These are phyloP conservation scores for Tulasnella sp. DNA, from an alignment of 768 basidiomycete genomes.

Conservation along the genomic window DNA sequence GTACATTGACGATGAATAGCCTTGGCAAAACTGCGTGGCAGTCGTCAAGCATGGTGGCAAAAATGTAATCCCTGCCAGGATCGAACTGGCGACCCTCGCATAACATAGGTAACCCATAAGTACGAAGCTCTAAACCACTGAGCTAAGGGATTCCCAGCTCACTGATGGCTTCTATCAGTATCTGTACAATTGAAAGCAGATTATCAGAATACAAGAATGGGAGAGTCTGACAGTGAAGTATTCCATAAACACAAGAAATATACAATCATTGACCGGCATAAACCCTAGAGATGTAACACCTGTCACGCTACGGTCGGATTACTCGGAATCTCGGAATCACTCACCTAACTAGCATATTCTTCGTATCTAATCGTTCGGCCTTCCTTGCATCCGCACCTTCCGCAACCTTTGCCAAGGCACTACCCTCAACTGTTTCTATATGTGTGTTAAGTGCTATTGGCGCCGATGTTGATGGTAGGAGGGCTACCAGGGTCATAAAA, in stretches of 20 bases:
- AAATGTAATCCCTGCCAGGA: slow-evolving; percentile 1
- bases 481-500: slow-evolving; percentile 10
- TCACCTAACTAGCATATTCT: slow-evolving; percentile 7
- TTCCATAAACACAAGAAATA: not conserved
- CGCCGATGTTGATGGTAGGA: slow-evolving; percentile 1
- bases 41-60: not conserved
- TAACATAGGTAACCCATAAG: slow-evolving; percentile 9
- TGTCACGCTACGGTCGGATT: not conserved
- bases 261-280: not conserved
- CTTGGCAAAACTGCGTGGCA: not conserved
- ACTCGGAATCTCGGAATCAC: not conserved
- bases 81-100: slow-evolving; percentile 13
- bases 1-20: too few species aligned
- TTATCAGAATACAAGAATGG: not conserved
- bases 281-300: not conserved
- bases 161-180: too few species aligned
- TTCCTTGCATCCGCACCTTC: slow-evolving; percentile 2
- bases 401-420: slow-evolving; percentile 4
- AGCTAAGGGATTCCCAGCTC: too few species aligned
- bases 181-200: not conserved
- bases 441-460: slow-evolving; percentile 2
- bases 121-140: slow-evolving; percentile 6
- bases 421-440: not conserved
- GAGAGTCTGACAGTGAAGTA: not conserved
- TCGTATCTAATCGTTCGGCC: slow-evolving; percentile 2